Conservation (phyloP, 805 yeast species). For the Metschnikowia similis region DNA sequence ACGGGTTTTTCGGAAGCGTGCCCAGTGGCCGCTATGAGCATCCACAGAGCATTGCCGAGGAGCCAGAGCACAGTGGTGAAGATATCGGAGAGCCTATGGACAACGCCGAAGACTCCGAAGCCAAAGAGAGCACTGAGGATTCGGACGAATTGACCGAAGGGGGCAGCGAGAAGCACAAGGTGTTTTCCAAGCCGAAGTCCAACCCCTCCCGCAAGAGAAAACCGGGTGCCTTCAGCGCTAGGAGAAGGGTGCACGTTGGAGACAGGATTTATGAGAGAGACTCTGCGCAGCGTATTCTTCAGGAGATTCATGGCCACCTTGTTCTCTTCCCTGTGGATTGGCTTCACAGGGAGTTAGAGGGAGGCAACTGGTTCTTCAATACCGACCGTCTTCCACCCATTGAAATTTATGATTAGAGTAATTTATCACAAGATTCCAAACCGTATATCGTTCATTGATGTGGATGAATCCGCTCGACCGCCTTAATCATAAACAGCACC, state of each 20-base stretch:
- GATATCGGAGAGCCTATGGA: not conserved
- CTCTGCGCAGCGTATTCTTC: constrained; percentile 70
- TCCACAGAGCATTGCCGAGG: constrained; percentile 9
- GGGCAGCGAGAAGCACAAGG: not conserved
- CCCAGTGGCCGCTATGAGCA: constrained; percentile 19
- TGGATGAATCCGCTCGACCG: too few relatives aligned
- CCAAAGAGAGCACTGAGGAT: not conserved
- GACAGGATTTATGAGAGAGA: constrained; percentile 63
- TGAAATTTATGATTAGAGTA: constrained; percentile 58
- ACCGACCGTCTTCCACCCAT: constrained; percentile 93
- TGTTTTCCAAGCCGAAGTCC: not conserved
- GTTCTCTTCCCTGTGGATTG: constrained; percentile 92
- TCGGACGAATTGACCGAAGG: not conserved
- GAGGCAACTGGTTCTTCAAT: constrained; percentile 92
- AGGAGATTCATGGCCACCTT: constrained; percentile 76
- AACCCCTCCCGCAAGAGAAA: constrained; percentile 22
- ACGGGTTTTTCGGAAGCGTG: constrained; percentile 30
- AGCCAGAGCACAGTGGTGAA: not conserved
- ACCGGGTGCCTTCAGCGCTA: constrained; percentile 33
- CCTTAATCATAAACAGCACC: too few relatives aligned
- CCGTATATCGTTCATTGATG: too few relatives aligned
- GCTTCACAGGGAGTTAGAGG: constrained; percentile 81
- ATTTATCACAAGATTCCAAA: too few relatives aligned
- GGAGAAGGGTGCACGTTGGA: constrained; percentile 33
- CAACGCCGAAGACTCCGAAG: not conserved